Base-by-base conservation (phyloP, 2,329 filamentous ascomycete species). In the Apiospora hydei region DNA sequence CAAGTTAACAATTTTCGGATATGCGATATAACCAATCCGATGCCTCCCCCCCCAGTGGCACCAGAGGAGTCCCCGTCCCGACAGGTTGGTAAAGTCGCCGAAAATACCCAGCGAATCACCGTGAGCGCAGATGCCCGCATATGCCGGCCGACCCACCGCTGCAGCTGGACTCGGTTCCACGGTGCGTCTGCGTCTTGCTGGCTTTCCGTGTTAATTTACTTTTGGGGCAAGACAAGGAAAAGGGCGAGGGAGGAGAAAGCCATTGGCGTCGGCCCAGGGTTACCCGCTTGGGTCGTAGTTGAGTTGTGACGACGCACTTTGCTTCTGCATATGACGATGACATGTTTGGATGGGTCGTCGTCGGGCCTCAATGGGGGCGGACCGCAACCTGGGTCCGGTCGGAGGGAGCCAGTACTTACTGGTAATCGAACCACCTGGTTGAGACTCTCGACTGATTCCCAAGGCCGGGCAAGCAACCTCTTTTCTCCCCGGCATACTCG, bases 21-120 rank as follows among this genome's bases (percentile, higher is more conserved):
- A 49, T 6, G 51, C 34, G 30, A 61, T 61, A 51, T 38, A 61
- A 13, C 26, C 6, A 41, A 34, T 34, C 51, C 26, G 16, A 30
- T 30, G 26, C 26, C 16, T 21, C 57, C 34, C 30, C 11, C 34
- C 30, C 16, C 30, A 38, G 30, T 61, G 46, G 46, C 10, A 18
- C 46, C 21, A 49, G 21, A n/a, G 18, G 46, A 49, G 46, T n/a
- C 46, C 26, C 57, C 18, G 57, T 64, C 57, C 57, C 57, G 57
- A 41, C 57, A 64, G 57, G 41, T 24, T 64, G 57, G 57, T 64
- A 64, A 64, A 34, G 16, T 41, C 57, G 34, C 34, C 57, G 57
- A 64, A 51, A 64, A 64, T 64, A 64, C 18, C 57, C 34, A 64
- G 34, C 57, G 57, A 64, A 64, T 64, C 57, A 24, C 34, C 34